A percentile compares a stretch with the other conserved stretches of the same genome.
These are phyloP conservation scores for Cladophialophora bantiana DNA, from an alignment of 2,329 filamentous ascomycete species.

Conservation along the genomic window DNA sequence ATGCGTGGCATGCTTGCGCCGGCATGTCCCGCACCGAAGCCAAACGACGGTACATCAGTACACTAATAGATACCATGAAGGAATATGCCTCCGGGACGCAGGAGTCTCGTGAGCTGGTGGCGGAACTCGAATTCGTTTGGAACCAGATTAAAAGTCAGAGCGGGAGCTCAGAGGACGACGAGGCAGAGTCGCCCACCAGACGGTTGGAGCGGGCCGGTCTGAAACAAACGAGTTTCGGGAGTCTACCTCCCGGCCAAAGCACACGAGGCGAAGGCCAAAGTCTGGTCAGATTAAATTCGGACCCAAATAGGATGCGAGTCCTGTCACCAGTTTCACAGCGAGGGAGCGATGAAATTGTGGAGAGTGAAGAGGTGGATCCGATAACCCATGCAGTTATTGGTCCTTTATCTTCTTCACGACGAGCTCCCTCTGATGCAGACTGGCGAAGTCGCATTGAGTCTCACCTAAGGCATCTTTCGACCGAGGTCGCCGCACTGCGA, in stretches of 20 bases:
- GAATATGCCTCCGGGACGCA: constrained; percentile 82
- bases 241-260: constrained; percentile 23
- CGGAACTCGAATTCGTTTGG: constrained; percentile 99
- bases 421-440: constrained; percentile 17
- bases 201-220: constrained; percentile 56
- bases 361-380: constrained; percentile 44
- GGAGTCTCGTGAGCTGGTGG: constrained; percentile 85
- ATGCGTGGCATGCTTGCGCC: constrained; percentile 91
- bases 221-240: constrained; percentile 46
- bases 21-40: constrained; percentile 87
- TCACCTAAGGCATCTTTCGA: constrained; percentile 85
- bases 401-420: constrained; percentile 36
- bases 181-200: constrained; percentile 48
- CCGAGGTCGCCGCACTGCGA: constrained; percentile 87
- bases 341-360: constrained; percentile 57
- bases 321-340: constrained; percentile 81
- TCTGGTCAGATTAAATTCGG: constrained; percentile 27
- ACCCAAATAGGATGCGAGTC: constrained; percentile 66
- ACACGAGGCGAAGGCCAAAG: constrained; percentile 16
- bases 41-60: constrained; percentile 91
- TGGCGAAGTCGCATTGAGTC: constrained; percentile 69
- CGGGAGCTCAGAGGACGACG: constrained; percentile 43
- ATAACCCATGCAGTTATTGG: constrained; percentile 41
- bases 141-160: constrained; percentile 75
- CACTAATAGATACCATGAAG: constrained; percentile 96